Conservation (phyloP, 768 basidiomycete genomes). For the Amyloporia xantha region DNA sequence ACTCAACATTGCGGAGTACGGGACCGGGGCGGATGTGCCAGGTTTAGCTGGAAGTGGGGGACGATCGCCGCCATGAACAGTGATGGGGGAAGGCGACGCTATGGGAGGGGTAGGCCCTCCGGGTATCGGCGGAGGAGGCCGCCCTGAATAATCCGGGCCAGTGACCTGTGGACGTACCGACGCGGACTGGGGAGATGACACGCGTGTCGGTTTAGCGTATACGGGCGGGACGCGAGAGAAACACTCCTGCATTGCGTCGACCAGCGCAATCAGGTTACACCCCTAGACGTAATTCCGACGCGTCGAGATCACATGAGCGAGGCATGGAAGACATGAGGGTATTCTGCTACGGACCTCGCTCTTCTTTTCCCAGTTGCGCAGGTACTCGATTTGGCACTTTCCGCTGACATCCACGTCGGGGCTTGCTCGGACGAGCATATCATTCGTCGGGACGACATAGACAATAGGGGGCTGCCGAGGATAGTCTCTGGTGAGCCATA, state of each 20-base stretch:
- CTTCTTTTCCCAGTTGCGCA: slow-evolving; percentile 74
- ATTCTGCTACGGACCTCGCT: slow-evolving; percentile 57
- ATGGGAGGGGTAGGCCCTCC: slow-evolving; percentile 8
- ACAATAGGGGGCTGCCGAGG: slow-evolving; percentile 76
- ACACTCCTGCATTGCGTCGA: slow-evolving; percentile 71
- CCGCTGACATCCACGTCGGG: slow-evolving; percentile 78
- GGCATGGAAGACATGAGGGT: slow-evolving; percentile 1
- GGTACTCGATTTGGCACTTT: slow-evolving; percentile 59
- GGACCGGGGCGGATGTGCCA: slow-evolving; percentile 12
- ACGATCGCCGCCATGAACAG: slow-evolving; percentile 18
- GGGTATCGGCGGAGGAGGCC: slow-evolving; percentile 22
- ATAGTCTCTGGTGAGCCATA: slow-evolving; percentile 86
- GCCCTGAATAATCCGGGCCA: slow-evolving; percentile 18
- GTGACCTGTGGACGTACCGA: slow-evolving; percentile 10
- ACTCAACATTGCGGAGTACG: slow-evolving; percentile 10
- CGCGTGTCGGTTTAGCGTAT: slow-evolving; percentile 64
- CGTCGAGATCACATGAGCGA: slow-evolving; percentile 12
- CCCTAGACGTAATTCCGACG: slow-evolving; percentile 41
- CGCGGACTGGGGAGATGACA: slow-evolving; percentile 7
- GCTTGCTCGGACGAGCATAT: slow-evolving; percentile 82
- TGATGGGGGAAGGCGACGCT: slow-evolving; percentile 1
- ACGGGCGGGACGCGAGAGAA: slow-evolving; percentile 88
- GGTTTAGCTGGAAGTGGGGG: slow-evolving; percentile 37
- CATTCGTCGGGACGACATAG: slow-evolving; percentile 87
- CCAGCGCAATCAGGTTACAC: slow-evolving; percentile 64